Evolutionary conservation across 2,329 filamentous ascomycete genomes (phyloP), one percentile per base, ranked within the genome.

Genomic region (Paraconiothyrium brasiliense): DNA sequence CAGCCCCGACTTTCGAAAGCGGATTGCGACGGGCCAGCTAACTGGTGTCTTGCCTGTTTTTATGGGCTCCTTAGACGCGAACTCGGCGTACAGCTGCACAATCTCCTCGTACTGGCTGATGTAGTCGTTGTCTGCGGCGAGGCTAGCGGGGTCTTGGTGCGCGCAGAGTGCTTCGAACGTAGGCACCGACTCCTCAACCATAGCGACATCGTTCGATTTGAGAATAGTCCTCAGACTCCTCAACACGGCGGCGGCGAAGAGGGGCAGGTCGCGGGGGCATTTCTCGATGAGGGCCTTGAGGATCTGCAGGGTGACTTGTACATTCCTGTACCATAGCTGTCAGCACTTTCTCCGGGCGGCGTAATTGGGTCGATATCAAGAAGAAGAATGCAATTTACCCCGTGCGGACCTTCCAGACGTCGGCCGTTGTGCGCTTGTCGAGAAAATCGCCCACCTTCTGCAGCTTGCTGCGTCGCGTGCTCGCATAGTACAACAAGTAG

Each of bases 401-500:
- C 75, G 95, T 92, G 74, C 93, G 90, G 78, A 89, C 87, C 75
- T 92, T 91, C 88, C 91, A 96, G 68, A 97, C 93, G 83, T 99
- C 95, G 74, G 89, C 90, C 64, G 92, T 92, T 24, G 93, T 95
- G 83, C 94, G 93, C 84, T 94, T 96, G 83, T 98, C 94, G 67
- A 99, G 85, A 76, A 97, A 99, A 71, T 89, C 89, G 78, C 93
- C 93, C 69, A 99, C 94, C 82, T 99, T 99, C 75, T 95, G 92
- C 71, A 98, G 89, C 85, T 98, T 99, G 80, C 92, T 94, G 67
- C 93, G 90, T 63, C 94, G 92, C 71, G 94, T 97, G 76, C 92
- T 96, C 64, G 92, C 93, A 84, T 99, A 98, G 85, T 97, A 98
- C 58, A 98, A 88, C 67, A 99, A 87, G 78, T 98, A 98, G 80